Percentiles rank a stretch among this genome's conserved stretches.
Evolutionary conservation across 148 eudicot genomes (phyloP).

Genomic region (Silene latifolia): DNA sequence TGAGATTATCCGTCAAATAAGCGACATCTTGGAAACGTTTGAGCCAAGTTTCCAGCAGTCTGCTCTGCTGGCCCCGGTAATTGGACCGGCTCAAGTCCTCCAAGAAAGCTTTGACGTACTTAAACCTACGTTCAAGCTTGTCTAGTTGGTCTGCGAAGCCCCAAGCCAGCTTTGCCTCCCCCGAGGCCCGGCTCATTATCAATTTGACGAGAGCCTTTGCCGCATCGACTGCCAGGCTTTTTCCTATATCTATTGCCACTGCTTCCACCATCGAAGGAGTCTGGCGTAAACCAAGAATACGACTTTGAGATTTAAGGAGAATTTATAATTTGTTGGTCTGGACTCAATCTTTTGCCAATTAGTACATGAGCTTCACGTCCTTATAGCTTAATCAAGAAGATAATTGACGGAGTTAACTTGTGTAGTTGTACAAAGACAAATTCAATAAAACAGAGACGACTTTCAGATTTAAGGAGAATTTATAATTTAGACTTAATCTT

Average conservation of each 20-base stretch:
- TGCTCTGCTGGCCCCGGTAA: background rate
- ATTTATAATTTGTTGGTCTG: too few relatives aligned
- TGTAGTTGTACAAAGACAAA: background rate
- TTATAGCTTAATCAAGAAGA: too few relatives aligned
- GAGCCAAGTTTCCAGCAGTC: background rate
- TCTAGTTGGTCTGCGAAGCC: background rate
- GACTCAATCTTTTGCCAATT: too few relatives aligned
- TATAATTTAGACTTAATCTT: too few relatives aligned
- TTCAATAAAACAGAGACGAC: too few relatives aligned
- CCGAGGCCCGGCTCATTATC: background rate
- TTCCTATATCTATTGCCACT: background rate
- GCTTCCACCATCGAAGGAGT: background rate
- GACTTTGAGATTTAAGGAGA: too few relatives aligned
- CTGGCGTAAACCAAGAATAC: too few relatives aligned
- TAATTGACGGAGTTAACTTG: too few relatives aligned
- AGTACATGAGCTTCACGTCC: too few relatives aligned
- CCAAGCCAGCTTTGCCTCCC: background rate
- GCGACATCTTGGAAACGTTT: background rate
- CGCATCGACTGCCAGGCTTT: background rate
- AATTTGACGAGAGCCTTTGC: background rate
- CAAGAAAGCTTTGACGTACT: slow-evolving; percentile 5
- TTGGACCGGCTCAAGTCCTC: slow-evolving; percentile 1
- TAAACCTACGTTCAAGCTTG: background rate
- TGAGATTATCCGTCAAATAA: too few relatives aligned
- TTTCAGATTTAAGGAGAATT: too few relatives aligned